phyloP scores from a whole-genome alignment of 1,139 yeast species.

The Suzukiozyma palmioleophila region DNA sequence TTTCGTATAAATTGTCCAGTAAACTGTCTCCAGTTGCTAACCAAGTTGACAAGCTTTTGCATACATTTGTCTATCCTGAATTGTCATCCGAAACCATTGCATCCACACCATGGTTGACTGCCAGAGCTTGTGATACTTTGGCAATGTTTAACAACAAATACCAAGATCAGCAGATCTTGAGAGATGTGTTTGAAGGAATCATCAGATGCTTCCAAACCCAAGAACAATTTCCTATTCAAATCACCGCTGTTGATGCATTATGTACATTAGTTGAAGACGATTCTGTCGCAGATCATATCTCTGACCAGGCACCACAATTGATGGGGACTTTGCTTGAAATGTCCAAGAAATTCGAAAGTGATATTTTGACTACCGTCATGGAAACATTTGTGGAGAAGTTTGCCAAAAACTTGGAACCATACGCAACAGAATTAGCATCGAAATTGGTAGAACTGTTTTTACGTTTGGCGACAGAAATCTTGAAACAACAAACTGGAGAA shows the following conservation, averaged over 20 bases:
- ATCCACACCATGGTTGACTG: conserved; percentile 45
- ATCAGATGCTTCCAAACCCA: conserved; percentile 40
- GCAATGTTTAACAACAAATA: conserved; percentile 43
- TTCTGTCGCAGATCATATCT: conserved; percentile 40
- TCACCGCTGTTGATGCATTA: conserved; percentile 53
- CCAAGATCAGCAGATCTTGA: conserved; percentile 36
- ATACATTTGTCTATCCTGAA: conserved; percentile 46
- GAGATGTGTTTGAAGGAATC: conserved; percentile 42
- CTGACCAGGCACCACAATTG: conserved; percentile 48
- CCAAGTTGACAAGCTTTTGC: conserved; percentile 43
- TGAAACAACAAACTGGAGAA: conserved; percentile 25
- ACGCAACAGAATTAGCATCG: conserved; percentile 46
- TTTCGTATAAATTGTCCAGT: conserved; percentile 39
- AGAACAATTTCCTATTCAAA: conserved; percentile 45
- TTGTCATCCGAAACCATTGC: conserved; percentile 27
- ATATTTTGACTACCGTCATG: conserved; percentile 51
- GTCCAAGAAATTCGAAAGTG: conserved; percentile 49
- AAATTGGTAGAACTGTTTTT: conserved; percentile 48
- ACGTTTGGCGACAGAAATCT: conserved; percentile 39
- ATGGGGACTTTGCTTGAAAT: conserved; percentile 50
- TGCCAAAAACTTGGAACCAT: conserved; percentile 51
- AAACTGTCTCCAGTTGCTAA: conserved; percentile 40
- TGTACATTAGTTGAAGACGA: conserved; percentile 47
- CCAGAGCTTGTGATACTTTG: conserved; percentile 54
- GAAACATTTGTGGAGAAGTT: conserved; percentile 53